Conservation (phyloP, 2,329 filamentous ascomycete species). For the Calonectria montana region DNA sequence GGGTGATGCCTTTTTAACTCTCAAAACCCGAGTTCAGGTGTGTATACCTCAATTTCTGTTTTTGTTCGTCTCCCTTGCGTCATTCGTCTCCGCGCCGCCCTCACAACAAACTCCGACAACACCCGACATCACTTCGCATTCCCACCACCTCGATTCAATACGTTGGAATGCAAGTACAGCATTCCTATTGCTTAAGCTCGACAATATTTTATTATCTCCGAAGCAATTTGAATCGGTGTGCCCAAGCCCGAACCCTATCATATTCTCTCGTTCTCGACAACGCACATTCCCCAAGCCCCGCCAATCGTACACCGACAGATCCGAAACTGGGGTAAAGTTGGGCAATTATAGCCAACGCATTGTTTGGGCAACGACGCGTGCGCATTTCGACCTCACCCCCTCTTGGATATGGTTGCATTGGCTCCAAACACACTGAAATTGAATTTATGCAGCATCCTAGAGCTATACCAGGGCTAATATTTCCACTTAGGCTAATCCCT, state of each 20-base stretch:
- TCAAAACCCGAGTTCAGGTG: slow-evolving; percentile 95
- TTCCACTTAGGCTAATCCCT: slow-evolving; percentile 80
- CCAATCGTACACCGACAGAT: not conserved
- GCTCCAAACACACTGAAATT: slow-evolving; percentile 28
- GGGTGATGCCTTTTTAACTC: slow-evolving; percentile 93
- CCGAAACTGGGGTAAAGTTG: not conserved
- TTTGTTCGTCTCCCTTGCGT: slow-evolving; percentile 27
- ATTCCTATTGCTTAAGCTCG: not conserved
- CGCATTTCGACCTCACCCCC: slow-evolving; percentile 17
- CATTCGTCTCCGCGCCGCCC: slow-evolving; percentile 1
- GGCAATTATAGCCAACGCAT: not conserved
- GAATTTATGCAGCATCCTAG: slow-evolving; percentile 32
- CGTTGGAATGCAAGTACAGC: not conserved
- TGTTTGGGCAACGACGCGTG: slow-evolving; percentile 25
- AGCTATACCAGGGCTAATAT: slow-evolving; percentile 59
- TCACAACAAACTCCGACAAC: slow-evolving; percentile 6
- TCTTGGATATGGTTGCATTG: slow-evolving; percentile 15
- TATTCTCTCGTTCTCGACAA: not conserved
- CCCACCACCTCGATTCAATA: slow-evolving; percentile 13
- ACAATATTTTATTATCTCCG: not conserved
- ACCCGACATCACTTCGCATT: slow-evolving; percentile 5
- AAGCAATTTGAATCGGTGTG: not conserved
- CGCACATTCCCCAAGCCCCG: slow-evolving; percentile 10
- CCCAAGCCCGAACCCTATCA: not conserved
- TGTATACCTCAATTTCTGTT: slow-evolving; percentile 47